A percentile compares a stretch with the other conserved stretches of the same genome.
These are phyloP conservation scores for Xylaria telfairii DNA, from an alignment of 495 filamentous ascomycete species.

Conservation along the genomic window DNA sequence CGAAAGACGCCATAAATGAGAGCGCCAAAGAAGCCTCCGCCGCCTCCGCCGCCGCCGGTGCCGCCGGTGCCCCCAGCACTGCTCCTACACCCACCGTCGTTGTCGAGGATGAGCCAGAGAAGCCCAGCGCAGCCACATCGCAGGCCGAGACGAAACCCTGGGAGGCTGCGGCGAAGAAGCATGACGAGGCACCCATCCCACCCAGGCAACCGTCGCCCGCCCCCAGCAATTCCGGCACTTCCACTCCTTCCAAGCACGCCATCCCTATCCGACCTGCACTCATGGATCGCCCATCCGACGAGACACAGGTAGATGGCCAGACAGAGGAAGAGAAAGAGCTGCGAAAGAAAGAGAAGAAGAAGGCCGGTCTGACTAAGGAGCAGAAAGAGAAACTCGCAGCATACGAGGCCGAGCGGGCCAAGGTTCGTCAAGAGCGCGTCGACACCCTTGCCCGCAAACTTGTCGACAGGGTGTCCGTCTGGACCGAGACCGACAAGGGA, in stretches of 20 bases:
- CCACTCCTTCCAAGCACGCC: conserved; percentile 46
- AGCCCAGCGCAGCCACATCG: conserved; percentile 13
- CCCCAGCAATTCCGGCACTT: conserved; percentile 62
- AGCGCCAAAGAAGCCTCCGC: conserved; percentile 47
- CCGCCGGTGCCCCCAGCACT: conserved; percentile 29
- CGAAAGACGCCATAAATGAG: conserved; percentile 55
- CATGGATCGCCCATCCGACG: conserved; percentile 88
- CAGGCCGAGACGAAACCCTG: conserved; percentile 17
- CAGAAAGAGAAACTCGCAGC: conserved; percentile 88
- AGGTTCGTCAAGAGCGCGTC: conserved; percentile 88
- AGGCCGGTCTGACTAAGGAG: conserved; percentile 80
- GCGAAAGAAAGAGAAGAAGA: conserved; percentile 81
- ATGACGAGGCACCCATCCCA: conserved; percentile 34
- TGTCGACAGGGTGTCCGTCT: conserved; percentile 87
- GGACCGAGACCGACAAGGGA: conserved; percentile 96
- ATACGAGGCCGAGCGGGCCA: conserved; percentile 83
- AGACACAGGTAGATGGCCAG: conserved; percentile 71
- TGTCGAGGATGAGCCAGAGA: conserved; percentile 51
- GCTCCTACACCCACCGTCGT: conserved; percentile 45
- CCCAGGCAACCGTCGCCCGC: conserved; percentile 43
- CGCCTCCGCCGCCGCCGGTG: conserved; percentile 33
- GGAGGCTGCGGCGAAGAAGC: conserved; percentile 28
- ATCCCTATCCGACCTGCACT: conserved; percentile 81
- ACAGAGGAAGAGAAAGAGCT: conserved; percentile 75
- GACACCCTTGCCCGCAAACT: conserved; percentile 83